Conservation (phyloP, 2,329 filamentous ascomycete species). For the Blastomyces gilchristii region DNA sequence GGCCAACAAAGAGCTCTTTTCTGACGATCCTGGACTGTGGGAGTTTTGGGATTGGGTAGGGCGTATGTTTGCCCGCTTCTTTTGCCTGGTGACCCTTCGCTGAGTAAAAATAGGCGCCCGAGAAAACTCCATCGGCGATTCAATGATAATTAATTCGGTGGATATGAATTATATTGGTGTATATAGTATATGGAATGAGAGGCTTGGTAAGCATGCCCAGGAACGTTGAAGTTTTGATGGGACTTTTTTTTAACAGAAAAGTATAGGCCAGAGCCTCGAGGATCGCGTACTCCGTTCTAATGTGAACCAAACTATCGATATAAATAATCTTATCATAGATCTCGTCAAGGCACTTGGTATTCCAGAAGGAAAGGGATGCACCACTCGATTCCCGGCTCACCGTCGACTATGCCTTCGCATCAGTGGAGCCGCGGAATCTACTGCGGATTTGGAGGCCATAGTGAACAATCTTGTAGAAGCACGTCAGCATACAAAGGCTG, state of each 20-base stretch:
- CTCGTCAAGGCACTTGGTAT: constrained; percentile 44
- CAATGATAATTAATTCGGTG: constrained; percentile 46
- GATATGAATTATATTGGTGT: constrained; percentile 54
- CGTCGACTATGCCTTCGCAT: constrained; percentile 51
- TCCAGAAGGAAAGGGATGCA: constrained; percentile 41
- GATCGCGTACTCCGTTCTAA: constrained; percentile 24
- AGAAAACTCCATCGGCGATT: constrained; percentile 34
- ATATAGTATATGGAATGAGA: constrained; percentile 48
- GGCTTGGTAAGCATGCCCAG: constrained; percentile 34
- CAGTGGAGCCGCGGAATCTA: constrained; percentile 48
- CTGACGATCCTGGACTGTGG: constrained; percentile 47
- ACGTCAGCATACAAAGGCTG: constrained; percentile 51
- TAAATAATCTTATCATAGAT: constrained; percentile 37
- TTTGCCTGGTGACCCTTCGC: constrained; percentile 5
- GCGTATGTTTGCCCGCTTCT: constrained; percentile 30
- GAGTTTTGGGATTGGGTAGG: constrained; percentile 51
- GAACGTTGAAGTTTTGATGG: background rate
- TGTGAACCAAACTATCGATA: constrained; percentile 19
- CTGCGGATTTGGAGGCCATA: constrained; percentile 39
- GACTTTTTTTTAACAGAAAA: constrained; percentile 12
- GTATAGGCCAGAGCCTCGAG: constrained; percentile 26
- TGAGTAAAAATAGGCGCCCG: constrained; percentile 28
- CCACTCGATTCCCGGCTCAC: constrained; percentile 45
- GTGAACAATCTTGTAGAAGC: constrained; percentile 44
- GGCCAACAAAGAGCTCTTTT: constrained; percentile 46